A percentile compares a stretch with the other conserved stretches of the same genome.
Evolutionary conservation across 768 basidiomycete species (phyloP).

Genomic region (Saitozyma podzolica): DNA sequence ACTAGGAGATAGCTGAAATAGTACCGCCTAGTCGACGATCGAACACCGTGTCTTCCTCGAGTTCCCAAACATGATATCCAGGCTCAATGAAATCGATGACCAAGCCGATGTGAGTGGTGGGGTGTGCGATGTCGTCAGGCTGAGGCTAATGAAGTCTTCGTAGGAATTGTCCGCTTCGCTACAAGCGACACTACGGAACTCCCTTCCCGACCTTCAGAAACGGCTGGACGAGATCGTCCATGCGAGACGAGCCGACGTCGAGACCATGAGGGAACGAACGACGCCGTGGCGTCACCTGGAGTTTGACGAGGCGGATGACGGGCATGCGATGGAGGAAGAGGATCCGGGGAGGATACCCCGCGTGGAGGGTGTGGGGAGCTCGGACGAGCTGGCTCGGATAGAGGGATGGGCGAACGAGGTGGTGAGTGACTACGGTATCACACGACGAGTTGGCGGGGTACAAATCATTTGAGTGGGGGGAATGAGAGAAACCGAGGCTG

Average conservation of each 20-base stretch:
- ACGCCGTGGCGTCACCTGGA: not conserved
- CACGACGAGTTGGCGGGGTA: too few relatives aligned
- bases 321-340: not conserved
- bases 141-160: not conserved
- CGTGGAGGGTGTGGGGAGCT: not conserved
- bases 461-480: too few relatives aligned
- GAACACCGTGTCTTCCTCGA: conserved; percentile 36
- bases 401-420: conserved; percentile 39
- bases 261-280: conserved; percentile 27
- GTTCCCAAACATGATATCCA: conserved; percentile 18
- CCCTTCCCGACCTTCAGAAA: conserved; percentile 14
- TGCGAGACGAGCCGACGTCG: conserved; percentile 22
- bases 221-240: conserved; percentile 17
- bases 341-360: conserved; percentile 2
- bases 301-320: conserved; percentile 5
- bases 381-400: conserved; percentile 1
- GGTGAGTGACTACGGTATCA: not conserved
- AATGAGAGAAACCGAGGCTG: too few relatives aligned
- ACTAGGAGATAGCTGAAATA: conserved; percentile 1
- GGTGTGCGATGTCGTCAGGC: not conserved
- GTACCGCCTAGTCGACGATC: conserved; percentile 22
- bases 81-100: conserved; percentile 25
- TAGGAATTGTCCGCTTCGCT: conserved; percentile 21
- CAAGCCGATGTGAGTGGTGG: conserved; percentile 30
- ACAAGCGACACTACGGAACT: conserved; percentile 14